Percentiles rank a stretch among this genome's conserved stretches.
Conservation (phyloP, 306 rosid species). For the Lablab purpureus region DNA sequence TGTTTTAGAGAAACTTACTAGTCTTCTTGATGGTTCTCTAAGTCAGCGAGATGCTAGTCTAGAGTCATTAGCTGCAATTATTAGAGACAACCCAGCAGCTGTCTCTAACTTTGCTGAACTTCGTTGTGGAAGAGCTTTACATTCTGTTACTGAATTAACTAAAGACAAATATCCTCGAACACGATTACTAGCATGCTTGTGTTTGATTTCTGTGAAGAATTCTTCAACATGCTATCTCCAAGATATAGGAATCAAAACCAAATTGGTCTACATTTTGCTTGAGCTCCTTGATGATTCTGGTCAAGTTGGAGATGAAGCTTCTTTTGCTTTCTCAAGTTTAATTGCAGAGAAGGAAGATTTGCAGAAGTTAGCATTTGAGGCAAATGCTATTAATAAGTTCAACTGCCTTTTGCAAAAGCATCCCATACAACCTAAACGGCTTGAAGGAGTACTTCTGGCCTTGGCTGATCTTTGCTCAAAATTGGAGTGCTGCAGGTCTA, state of each 20-base stretch:
- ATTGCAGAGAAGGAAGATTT: slow-evolving; percentile 79
- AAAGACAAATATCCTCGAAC: slow-evolving; percentile 82
- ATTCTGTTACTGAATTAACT: slow-evolving; percentile 74
- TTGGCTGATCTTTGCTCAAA: slow-evolving; percentile 90
- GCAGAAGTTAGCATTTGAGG: slow-evolving; percentile 92
- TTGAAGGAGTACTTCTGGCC: slow-evolving; percentile 81
- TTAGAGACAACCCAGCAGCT: slow-evolving; percentile 69
- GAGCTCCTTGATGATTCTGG: slow-evolving; percentile 92
- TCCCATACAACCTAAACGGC: slow-evolving; percentile 66
- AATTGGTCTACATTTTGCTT: slow-evolving; percentile 82
- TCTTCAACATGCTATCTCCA: slow-evolving; percentile 75
- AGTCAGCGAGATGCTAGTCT: slow-evolving; percentile 92
- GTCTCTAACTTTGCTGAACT: slow-evolving; percentile 72
- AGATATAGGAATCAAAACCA: slow-evolving; percentile 77
- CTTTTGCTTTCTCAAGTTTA: slow-evolving; percentile 77
- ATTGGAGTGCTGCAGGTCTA: slow-evolving; percentile 91
- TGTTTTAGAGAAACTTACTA: slow-evolving; percentile 67
- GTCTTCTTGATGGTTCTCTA: slow-evolving; percentile 82
- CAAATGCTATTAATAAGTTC: slow-evolving; percentile 89
- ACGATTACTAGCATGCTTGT: slow-evolving; percentile 79
- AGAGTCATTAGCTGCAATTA: slow-evolving; percentile 77
- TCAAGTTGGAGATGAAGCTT: slow-evolving; percentile 94
- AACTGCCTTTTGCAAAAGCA: slow-evolving; percentile 68
- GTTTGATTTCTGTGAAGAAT: slow-evolving; percentile 86
- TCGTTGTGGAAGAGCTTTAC: slow-evolving; percentile 68